Evolutionary conservation across 2,329 filamentous ascomycete species (phyloP), one percentile per base, ranked within the genome.

Genomic region (Calycina herbarum): DNA sequence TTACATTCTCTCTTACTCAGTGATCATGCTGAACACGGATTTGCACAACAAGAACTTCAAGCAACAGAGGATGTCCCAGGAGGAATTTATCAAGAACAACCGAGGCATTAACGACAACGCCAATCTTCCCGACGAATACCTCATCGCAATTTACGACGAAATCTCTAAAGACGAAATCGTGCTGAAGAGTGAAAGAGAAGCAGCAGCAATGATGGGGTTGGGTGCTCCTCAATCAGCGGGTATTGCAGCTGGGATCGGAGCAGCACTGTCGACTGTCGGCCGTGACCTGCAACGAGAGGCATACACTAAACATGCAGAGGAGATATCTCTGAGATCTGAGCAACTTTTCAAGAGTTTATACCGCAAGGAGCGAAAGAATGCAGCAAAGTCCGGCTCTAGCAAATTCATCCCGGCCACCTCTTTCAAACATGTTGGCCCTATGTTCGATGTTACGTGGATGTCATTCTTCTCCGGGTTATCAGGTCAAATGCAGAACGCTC

Each of bases 371-470:
- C 89, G 92, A 60, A 89, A 88, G 73, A 95, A 92, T 66, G 88
- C 92, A 1, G 81, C 90, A 54, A 90, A 90, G 71, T 76, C 85
- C 76, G 80, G 88, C 11, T n/a, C 79, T 78, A 73, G 89, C 83
- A 79, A 88, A 82, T 99, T 95, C 78, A 96, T 99, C 63, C 91
- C 93, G 0, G 95, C 95, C 3, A 95, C 93, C 1, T 98, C 94
- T 0, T 94, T 93, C 76, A 94, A 93, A 73, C 95, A 99, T 77
- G 91, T 97, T 60, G 95, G 95, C 0, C 93, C 95, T 0, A 99
- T 99, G 95, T 98, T 99, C 75, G 94, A 97, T 73, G 93, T 97
- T 29, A 96, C 93, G 0, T 99, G 95, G 95, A 99, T 98, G 94
- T 97, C 94, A 10, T 96, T 97, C 78, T 90, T 99, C 74, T 98